phyloP scores from a whole-genome alignment of 2,329 filamentous ascomycete species.

The Rhexocercosporidium sp. region DNA sequence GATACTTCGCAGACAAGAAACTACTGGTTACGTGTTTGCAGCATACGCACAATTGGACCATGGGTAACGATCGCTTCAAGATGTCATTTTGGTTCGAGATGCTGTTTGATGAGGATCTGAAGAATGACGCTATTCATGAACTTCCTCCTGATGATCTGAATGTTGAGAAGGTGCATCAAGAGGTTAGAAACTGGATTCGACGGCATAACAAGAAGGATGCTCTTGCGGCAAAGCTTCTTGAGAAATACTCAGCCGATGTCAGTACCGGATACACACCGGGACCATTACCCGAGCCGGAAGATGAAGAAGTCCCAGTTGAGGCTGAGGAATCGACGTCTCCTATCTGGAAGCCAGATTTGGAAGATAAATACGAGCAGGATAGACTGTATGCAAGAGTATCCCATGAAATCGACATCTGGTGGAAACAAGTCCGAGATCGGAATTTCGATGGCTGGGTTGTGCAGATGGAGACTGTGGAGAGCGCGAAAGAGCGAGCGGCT shows the following conservation, averaged over 20 bases:
- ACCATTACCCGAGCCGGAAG: constrained; percentile 32
- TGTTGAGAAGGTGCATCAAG: constrained; percentile 61
- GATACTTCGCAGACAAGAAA: constrained; percentile 60
- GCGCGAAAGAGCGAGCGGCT: constrained; percentile 61
- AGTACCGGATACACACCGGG: constrained; percentile 42
- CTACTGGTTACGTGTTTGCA: constrained; percentile 69
- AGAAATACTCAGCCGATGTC: constrained; percentile 54
- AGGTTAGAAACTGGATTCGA: constrained; percentile 67
- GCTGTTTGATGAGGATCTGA: constrained; percentile 62
- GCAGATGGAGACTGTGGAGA: constrained; percentile 64
- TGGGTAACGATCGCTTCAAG: constrained; percentile 71
- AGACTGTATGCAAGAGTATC: constrained; percentile 64
- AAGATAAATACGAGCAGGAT: constrained; percentile 64
- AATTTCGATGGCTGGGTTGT: constrained; percentile 65
- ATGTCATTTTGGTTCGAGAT: constrained; percentile 73
- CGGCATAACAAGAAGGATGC: constrained; percentile 64
- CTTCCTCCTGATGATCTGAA: constrained; percentile 55
- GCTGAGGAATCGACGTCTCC: constrained; percentile 37
- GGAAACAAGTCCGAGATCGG: constrained; percentile 63
- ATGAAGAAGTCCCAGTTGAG: constrained; percentile 22
- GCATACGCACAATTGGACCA: constrained; percentile 72
- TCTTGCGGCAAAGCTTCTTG: constrained; percentile 58
- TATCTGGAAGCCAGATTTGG: constrained; percentile 48
- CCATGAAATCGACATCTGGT: constrained; percentile 69
- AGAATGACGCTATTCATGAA: constrained; percentile 58